Evolutionary conservation across 2,329 filamentous ascomycete species (phyloP).

Genomic region (Coccinonectria pachysandricola): DNA sequence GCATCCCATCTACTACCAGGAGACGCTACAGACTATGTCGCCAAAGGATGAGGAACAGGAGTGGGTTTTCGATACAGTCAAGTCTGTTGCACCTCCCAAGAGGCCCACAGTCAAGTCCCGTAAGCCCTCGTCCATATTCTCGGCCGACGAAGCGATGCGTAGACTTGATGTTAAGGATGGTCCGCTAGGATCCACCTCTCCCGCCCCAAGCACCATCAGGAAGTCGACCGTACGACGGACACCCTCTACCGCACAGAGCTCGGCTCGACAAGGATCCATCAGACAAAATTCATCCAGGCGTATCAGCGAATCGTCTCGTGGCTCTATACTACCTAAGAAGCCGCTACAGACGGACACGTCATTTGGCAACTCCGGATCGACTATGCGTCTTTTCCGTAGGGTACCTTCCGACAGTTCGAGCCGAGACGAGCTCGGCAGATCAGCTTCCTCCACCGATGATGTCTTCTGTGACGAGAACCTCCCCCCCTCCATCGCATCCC

Average conservation of each 20-base stretch:
- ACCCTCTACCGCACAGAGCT: constrained; percentile 33
- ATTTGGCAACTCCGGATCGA: constrained; percentile 88
- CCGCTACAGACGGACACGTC: constrained; percentile 83
- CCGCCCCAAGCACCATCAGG: constrained; percentile 45
- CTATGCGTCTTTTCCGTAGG: constrained; percentile 81
- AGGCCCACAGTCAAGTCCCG: constrained; percentile 41
- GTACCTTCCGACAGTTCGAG: constrained; percentile 61
- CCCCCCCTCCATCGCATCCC: constrained; percentile 34
- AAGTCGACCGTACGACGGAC: constrained; percentile 45
- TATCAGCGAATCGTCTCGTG: constrained; percentile 32
- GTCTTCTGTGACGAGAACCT: constrained; percentile 53
- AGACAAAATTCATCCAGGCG: constrained; percentile 21
- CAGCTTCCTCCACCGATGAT: constrained; percentile 29
- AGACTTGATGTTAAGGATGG: constrained; percentile 52
- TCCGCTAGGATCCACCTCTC: constrained; percentile 46
- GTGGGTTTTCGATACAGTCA: constrained; percentile 94
- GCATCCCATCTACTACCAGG: constrained; percentile 81
- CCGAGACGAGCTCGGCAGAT: constrained; percentile 27
- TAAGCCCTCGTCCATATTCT: constrained; percentile 46
- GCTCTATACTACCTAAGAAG: constrained; percentile 48
- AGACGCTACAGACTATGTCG: constrained; percentile 68
- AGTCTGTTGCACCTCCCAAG: constrained; percentile 50
- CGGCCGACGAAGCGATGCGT: constrained; percentile 50
- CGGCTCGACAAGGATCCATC: too few species aligned
- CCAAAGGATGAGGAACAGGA: constrained; percentile 64